Evolutionary conservation across 1,284 basidiomycete genomes (phyloP), one percentile per base, ranked within the genome.

Genomic region (Sparassis latifolia): DNA sequence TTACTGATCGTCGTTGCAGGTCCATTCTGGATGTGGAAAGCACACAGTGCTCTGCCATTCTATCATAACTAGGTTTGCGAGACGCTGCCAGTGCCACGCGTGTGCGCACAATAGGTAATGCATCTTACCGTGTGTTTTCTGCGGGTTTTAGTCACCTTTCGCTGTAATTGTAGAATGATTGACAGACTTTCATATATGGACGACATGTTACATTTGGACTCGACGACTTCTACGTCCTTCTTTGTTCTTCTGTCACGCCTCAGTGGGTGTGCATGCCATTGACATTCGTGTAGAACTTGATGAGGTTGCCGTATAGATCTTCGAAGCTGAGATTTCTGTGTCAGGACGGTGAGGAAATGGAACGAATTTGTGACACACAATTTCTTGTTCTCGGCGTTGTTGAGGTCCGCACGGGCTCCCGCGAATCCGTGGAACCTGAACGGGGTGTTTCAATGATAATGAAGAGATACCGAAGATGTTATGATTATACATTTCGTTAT

Each of bases 371-470:
- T 7, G 33, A 62, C 74, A 47, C 69, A 86, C 74, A 82, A 78
- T 65, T 79, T 79, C 59, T 75, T 75, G 68, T 86, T 86, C 54
- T 83, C 79, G 33, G 73, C 63, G 52, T 87, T 73, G 42, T 77
- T 73, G 45, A 88, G 70, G 61, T 88, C 69, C 1, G 78, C 85
- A 45, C 86, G 76, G 2, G 86, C 86, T 5, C 82, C 84, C 3
- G 84, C 85, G 76, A 82, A 87, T 39, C 84, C 85, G 62, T 87
- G 85, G 67, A 80, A 79, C 65, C 80, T 82, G 52, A 1, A 6
- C n/a, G 31, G 2, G 20, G 20, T 20, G 20, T 20, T 20, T 20
- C 20, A 20, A 20, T 20, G 20, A 20, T 20, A 20, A 20, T 20
- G 20, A 20, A 20, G 20, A 20, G 20, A 20, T 20, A 20, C 20